Evolutionary conservation across 306 rosid genomes (phyloP), one percentile per base, ranked within the genome.

Genomic region (Cucumis cinereus): DNA sequence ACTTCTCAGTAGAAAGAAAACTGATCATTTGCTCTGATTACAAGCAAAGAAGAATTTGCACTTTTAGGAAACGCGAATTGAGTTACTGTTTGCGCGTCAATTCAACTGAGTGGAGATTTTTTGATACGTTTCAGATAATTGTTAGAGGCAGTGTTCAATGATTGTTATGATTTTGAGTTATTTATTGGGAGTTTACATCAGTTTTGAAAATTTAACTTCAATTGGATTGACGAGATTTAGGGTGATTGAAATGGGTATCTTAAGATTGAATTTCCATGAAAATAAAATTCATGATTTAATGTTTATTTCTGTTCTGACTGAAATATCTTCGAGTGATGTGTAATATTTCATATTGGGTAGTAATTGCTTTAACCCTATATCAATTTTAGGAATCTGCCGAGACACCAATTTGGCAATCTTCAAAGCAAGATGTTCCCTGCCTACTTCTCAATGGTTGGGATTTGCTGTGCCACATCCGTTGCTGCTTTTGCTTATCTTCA

Each of bases 351-450:
- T 36, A 14, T n/a, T 55, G 22, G 4, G 40, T 22, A 11, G 53
- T 23, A 2, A 36, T 74, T 10, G 1, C 12, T 17, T 50, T 38
- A 20, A 54, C 22, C 36, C 23, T 7, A 20, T 74, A 56, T 56
- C 33, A 11, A 75, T 40, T 36, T 61, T 77, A 95, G 99, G 89
- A 86, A 95, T 83, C 90, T 95, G 35, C 99, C 99, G 16, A 84
- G 99, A 87, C 99, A 95, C 83, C 99, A 95, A 70, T 95, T 95
- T 81, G 99, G 99, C 38, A 95, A 92, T 86, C 85, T 95, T 80
- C 99, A 95, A 55, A 90, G 99, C 86, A 95, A 95, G 89, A 92
- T 92, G 99, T 95, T 95, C 82, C 99, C 99, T 4, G 99, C 98
- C 2, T 95, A 90, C 77, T 95, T 95, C 87, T 64, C 87, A 0